Base-by-base conservation (phyloP, 306 rosid species). In the Cucurbita moschata region DNA sequence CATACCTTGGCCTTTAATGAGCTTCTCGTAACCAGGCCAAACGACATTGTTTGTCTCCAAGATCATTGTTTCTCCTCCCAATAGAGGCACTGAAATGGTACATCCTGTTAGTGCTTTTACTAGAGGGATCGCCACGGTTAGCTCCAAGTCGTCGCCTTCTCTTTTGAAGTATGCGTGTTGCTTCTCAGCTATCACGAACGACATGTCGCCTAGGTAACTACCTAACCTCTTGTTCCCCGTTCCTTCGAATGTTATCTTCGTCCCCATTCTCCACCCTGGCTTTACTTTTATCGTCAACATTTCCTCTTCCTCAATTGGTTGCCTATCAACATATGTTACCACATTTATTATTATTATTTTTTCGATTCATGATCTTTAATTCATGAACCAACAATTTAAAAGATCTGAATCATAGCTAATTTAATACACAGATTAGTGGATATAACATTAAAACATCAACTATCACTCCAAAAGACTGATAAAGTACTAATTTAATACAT, bases 191-290 rank as follows among this genome's bases (percentile, higher is more conserved):
- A 95, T 79, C 50, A 78, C 50, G 71, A 86, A 85, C 50, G 79
- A 44, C 38, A 89, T 64, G 77, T 88, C 99, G 1, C 87, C 96
- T 50, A 83, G 76, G 74, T 53, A 76, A 49, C 73, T 19, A 59
- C 54, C 88, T 0, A 79, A 79, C 42, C 72, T 85, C 71, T 81
- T 92, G 23, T 82, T 88, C 49, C 91, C 96, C 83, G 79, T 84
- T 57, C 96, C 96, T 84, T 84, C 89, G 13, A 91, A 95, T 83
- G 82, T 91, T 37, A 95, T 84, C 80, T 76, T 89, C 14, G 99
- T 95, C 51, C 99, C 96, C 65, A 84, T 85, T 69, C 5, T 91
- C 97, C 99, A 95, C 74, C 99, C 97, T 0, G 99, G 97, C 72
- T 88, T 73, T 44, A 95, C 96, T 51, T 86, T 71, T 79, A 91